Evolutionary conservation across 495 filamentous ascomycete genomes (phyloP).

Genomic region (Tetracladium setigerum): DNA sequence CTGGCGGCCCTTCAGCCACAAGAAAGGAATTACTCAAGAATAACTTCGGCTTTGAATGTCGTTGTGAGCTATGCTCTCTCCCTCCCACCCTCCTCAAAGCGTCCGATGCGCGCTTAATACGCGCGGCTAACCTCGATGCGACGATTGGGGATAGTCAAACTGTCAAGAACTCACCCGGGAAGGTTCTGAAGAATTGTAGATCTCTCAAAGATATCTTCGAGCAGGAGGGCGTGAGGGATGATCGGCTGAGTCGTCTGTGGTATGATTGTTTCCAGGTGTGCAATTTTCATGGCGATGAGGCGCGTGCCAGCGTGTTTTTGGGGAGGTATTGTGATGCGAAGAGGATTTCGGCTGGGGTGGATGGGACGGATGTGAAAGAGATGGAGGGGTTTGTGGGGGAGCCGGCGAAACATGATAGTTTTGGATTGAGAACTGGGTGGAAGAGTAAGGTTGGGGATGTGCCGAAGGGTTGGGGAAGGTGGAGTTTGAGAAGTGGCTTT

Average conservation of each 20-base stretch:
- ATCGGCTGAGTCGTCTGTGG: constrained; percentile 25
- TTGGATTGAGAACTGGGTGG: constrained; percentile 29
- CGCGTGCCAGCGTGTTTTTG: constrained; percentile 37
- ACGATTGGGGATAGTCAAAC: constrained; percentile 24
- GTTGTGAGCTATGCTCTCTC: constrained; percentile 29
- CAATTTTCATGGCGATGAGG: constrained; percentile 34
- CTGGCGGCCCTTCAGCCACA: constrained; percentile 19
- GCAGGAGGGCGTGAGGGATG: constrained; percentile 26
- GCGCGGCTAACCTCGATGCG: constrained; percentile 26
- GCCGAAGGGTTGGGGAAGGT: constrained; percentile 25
- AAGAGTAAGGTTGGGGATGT: constrained; percentile 21
- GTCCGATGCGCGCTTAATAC: constrained; percentile 25
- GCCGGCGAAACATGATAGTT: constrained; percentile 28
- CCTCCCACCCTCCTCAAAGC: constrained; percentile 16
- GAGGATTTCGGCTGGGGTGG: constrained; percentile 28
- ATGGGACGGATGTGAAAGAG: constrained; percentile 24
- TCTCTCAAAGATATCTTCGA: constrained; percentile 23
- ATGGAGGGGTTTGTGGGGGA: constrained; percentile 25
- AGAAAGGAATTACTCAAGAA: constrained; percentile 24
- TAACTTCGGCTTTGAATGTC: constrained; percentile 33
- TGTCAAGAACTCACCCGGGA: constrained; percentile 16
- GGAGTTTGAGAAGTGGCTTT: constrained; percentile 39
- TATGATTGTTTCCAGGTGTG: constrained; percentile 39
- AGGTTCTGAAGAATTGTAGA: constrained; percentile 23
- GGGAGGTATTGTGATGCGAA: constrained; percentile 28